phyloP scores from a whole-genome alignment of 78 protist species.

The Dictyostelium capitatum region DNA sequence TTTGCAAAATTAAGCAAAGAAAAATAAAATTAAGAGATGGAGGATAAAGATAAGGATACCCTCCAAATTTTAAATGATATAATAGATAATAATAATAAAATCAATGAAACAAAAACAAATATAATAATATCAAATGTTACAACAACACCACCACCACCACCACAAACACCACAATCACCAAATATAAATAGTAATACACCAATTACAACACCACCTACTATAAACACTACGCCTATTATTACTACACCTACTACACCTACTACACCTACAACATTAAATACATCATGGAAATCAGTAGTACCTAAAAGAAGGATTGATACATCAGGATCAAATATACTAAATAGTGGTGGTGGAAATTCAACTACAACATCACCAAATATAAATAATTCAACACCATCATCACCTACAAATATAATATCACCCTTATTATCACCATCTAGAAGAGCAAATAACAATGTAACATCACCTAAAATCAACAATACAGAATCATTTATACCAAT shows the following conservation, averaged over 20 bases:
- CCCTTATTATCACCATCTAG: slow-evolving; percentile 1
- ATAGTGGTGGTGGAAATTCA: neutral
- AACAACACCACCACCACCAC: neutral
- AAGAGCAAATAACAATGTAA: neutral
- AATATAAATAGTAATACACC: neutral
- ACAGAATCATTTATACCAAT: neutral
- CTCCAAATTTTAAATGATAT: neutral
- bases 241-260: neutral
- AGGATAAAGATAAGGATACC: neutral
- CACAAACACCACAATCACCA: neutral
- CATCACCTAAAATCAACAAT: neutral
- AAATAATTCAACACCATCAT: neutral
- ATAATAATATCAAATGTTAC: neutral
- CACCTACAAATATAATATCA: neutral
- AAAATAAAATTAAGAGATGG: neutral
- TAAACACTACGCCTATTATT: too few relatives aligned
- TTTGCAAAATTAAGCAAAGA: neutral
- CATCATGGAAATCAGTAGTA: slow-evolving; percentile 4
- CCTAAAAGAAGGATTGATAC: neutral
- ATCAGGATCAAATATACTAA: neutral
- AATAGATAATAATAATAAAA: neutral
- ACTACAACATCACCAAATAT: neutral
- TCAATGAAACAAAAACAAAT: neutral
- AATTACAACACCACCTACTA: too few relatives aligned
- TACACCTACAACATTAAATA: slow-evolving; percentile 1